Base-by-base conservation (phyloP, 352 stramenopile genomes). In the Globisporangium perplexum region DNA sequence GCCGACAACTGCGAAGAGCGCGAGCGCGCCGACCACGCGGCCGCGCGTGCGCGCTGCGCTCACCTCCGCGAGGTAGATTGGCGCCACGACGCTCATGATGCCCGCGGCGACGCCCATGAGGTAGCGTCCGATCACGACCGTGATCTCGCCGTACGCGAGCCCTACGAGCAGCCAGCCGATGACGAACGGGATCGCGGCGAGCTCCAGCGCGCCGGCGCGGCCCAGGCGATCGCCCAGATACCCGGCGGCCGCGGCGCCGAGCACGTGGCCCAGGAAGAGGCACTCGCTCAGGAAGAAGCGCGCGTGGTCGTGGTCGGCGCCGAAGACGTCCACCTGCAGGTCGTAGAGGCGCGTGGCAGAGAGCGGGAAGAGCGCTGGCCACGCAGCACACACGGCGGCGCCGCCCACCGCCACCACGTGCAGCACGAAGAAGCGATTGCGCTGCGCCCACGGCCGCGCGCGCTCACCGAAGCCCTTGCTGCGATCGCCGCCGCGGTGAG, bases 321-420 rank as follows among this genome's bases (percentile, higher is more conserved):
- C 72, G 58, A 93, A 93, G 17, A 90, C 71, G 55, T 93, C 79
- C 47, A 93, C 77, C 60, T 93, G 79, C 65, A 93, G 90, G 60
- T 90, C 87, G 68, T 93, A 93, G 11, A 93, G 71, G 8, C 80
- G 63, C 28, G 54, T 71, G 11, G 83, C 77, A 14, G 77, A 74
- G 48, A 93, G 72, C 36, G 83, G 83, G 66, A 90, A 93, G 39
- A 89, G 67, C 47, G 63, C 57, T 23, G 85, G 49, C 83, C 83
- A 93, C 15, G 65, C 65, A 56, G 57, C 71, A 20, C 69, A 73
- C 15, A 87, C 43, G 20, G 69, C 70, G 0, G 75, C 67, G 7
- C 72, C 48, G 10, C 72, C 69, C 46, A 87, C 65, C 15, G 78
- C 72, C 0, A 68, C 42, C 17, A 90, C 56, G 42, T 88, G 78